Percentiles rank a stretch among this genome's conserved stretches.
Evolutionary conservation across 1,284 basidiomycete species (phyloP).

Genomic region (Xerocomus minutiporus): DNA sequence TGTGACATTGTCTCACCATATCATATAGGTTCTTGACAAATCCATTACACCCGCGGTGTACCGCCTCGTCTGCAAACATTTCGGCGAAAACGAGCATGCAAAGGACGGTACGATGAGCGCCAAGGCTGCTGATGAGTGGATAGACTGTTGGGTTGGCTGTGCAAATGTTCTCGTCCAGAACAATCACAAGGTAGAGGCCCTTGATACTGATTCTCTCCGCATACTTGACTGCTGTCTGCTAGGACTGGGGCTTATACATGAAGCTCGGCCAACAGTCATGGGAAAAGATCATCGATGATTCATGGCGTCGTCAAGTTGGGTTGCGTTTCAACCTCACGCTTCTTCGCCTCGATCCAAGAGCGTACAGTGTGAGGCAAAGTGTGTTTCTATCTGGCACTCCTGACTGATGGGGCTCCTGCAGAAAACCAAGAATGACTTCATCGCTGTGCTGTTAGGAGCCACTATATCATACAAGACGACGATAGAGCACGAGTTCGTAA

Average conservation of each 20-base stretch:
- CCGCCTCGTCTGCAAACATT: slow-evolving; percentile 52
- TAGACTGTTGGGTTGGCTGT: slow-evolving; percentile 79
- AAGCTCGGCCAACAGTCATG: slow-evolving; percentile 56
- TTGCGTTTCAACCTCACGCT: slow-evolving; percentile 67
- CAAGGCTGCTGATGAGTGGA: slow-evolving; percentile 47
- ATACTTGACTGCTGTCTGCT: slow-evolving; percentile 6
- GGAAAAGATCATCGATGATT: slow-evolving; percentile 52
- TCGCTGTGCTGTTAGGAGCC: slow-evolving; percentile 55
- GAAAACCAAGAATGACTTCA: slow-evolving; percentile 50
- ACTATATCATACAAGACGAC: slow-evolving; percentile 50
- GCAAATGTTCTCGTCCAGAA: slow-evolving; percentile 64
- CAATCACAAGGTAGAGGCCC: slow-evolving; percentile 42
- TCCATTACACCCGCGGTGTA: slow-evolving; percentile 60
- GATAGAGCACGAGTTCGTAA: slow-evolving; percentile 58
- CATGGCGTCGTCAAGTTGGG: slow-evolving; percentile 59
- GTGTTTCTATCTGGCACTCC: not conserved
- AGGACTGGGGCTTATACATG: slow-evolving; percentile 68
- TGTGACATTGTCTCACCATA: not conserved
- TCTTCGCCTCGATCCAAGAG: slow-evolving; percentile 57
- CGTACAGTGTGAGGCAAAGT: slow-evolving; percentile 50
- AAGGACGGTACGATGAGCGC: slow-evolving; percentile 30
- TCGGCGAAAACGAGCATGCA: slow-evolving; percentile 35
- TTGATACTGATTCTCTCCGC: not conserved
- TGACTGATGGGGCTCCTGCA: slow-evolving; percentile 24
- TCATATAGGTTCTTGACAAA: slow-evolving; percentile 49